phyloP scores from a whole-genome alignment of 2,329 filamentous ascomycete species.

The Trichoderma sp. region DNA sequence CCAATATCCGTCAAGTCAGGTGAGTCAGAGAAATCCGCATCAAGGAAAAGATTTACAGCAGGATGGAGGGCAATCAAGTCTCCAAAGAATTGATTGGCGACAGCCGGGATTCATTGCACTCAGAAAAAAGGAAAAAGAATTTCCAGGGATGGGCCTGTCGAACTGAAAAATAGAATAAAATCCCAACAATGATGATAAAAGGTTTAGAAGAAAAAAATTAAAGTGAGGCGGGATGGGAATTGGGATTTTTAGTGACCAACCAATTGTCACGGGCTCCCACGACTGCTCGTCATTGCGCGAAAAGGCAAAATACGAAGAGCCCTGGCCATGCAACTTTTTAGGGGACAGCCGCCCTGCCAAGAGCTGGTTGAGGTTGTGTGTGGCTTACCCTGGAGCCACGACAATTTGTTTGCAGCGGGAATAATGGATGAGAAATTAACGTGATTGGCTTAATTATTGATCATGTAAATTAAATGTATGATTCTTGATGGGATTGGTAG shows the following conservation, averaged over 20 bases:
- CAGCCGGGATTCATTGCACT: not conserved
- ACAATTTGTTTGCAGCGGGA: too few relatives aligned
- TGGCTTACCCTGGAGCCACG: not conserved
- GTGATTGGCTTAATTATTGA: not conserved
- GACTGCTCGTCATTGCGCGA: conserved; percentile 17
- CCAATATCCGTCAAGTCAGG: not conserved
- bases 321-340: not conserved
- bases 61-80: not conserved
- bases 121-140: not conserved
- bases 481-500: not conserved
- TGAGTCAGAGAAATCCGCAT: conserved; percentile 10
- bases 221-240: not conserved
- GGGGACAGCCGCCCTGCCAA: not conserved
- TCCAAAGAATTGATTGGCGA: not conserved
- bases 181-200: not conserved
- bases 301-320: not conserved
- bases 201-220: not conserved
- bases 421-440: not conserved
- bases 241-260: conserved; percentile 14
- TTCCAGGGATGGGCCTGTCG: not conserved
- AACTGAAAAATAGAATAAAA: too few relatives aligned
- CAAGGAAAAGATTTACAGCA: conserved; percentile 6
- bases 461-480: not conserved
- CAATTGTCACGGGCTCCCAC: conserved; percentile 19
- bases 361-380: not conserved